These are phyloP conservation scores for Coemansia sp. DNA, from an alignment of 192 early-diverging fungal genomes.

Conservation along the genomic window DNA sequence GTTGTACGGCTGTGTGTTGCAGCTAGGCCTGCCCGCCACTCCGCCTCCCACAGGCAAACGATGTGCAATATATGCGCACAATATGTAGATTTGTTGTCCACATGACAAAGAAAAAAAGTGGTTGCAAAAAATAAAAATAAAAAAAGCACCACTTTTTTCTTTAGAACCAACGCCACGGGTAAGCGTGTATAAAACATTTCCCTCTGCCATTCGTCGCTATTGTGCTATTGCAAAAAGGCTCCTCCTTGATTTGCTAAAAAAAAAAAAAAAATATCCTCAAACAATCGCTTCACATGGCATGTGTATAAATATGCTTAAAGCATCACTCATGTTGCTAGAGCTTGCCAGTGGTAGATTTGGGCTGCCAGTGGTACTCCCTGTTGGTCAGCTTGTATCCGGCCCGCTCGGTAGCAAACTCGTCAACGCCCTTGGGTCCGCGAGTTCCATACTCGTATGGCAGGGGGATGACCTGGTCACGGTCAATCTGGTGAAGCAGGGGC, in stretches of 20 bases:
- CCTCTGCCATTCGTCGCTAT: not conserved
- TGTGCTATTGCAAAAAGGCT: not conserved
- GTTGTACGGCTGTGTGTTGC: not conserved
- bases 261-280: not conserved
- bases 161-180: slow-evolving; percentile 4
- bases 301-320: too few relatives aligned
- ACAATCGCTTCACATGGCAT: not conserved
- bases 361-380: slow-evolving; percentile 57
- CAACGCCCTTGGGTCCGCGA: slow-evolving; percentile 77
- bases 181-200: not conserved
- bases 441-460: slow-evolving; percentile 79
- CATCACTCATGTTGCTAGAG: not conserved
- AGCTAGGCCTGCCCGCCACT: slow-evolving; percentile 3
- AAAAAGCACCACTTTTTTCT: not conserved
- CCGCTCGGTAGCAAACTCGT: slow-evolving; percentile 64
- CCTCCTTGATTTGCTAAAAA: not conserved
- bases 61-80: not conserved
- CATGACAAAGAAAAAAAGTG: not conserved
- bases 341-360: slow-evolving; percentile 33
- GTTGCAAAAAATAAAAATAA: too few relatives aligned
- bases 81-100: not conserved
- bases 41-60: not conserved
- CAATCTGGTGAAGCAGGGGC: slow-evolving; percentile 89
- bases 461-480: slow-evolving; percentile 64
- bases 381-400: slow-evolving; percentile 54